Conservation (phyloP, 495 filamentous ascomycete genomes). For the Staphylotrichum longicolle region DNA sequence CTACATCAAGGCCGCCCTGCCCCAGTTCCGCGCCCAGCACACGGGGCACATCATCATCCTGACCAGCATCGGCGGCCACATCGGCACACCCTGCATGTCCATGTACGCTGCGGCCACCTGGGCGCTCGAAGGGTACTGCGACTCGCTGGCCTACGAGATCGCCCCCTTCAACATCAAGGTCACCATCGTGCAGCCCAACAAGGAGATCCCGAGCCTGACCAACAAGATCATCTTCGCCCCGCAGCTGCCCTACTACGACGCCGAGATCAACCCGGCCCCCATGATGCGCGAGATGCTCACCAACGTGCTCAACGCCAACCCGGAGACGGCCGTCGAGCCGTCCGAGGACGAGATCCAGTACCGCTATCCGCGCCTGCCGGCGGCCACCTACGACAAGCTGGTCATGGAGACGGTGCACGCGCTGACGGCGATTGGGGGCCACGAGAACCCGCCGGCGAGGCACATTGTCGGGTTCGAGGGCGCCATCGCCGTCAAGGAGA, state of each 20-base stretch:
- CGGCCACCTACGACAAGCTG: conserved; percentile 63
- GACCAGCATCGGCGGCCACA: conserved; percentile 85
- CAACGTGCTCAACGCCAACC: conserved; percentile 61
- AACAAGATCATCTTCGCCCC: conserved; percentile 83
- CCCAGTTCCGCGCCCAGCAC: conserved; percentile 71
- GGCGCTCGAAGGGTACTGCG: conserved; percentile 97
- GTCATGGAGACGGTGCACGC: conserved; percentile 90
- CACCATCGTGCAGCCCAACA: conserved; percentile 85
- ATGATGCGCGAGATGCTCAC: conserved; percentile 76
- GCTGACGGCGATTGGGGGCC: conserved; percentile 83
- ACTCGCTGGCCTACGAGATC: conserved; percentile 94
- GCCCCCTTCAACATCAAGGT: conserved; percentile 97
- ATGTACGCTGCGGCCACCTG: conserved; percentile 91
- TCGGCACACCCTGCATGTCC: conserved; percentile 86
- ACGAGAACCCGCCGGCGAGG: conserved; percentile 91
- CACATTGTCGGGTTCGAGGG: conserved; percentile 94
- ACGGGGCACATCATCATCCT: conserved; percentile 88
- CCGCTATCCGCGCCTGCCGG: conserved; percentile 67
- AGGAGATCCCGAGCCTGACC: conserved; percentile 78
- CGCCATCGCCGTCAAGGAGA: conserved; percentile 86
- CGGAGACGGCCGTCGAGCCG: conserved; percentile 50
- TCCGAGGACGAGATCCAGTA: conserved; percentile 57
- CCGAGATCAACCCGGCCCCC: conserved; percentile 71
- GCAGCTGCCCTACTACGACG: conserved; percentile 68
- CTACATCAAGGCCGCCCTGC: conserved; percentile 86